Percentiles rank a stretch among this genome's conserved stretches.
These are phyloP conservation scores for Trypanosoma brucei DNA, from an alignment of 208 protist species.

Conservation along the genomic window DNA sequence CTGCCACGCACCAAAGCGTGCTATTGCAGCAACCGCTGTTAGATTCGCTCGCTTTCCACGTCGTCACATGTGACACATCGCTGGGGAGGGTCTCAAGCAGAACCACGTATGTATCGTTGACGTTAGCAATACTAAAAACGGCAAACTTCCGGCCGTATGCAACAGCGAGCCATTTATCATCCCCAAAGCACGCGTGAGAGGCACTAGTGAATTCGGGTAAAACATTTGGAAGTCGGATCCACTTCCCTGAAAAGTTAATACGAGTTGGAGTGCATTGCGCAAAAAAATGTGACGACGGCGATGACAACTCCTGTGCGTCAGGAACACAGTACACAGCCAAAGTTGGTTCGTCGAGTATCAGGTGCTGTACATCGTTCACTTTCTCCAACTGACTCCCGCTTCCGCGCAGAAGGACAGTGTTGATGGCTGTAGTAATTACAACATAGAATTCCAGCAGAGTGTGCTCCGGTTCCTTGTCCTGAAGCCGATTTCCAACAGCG, in stretches of 20 bases:
- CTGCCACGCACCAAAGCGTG: constrained; percentile 11
- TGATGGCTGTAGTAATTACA: constrained; percentile 9
- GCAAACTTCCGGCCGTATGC: constrained; percentile 1
- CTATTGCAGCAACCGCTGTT: neutral
- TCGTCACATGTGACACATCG: constrained; percentile 22
- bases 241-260: constrained; percentile 8
- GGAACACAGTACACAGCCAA: constrained; percentile 8
- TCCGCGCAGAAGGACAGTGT: constrained; percentile 9
- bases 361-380: neutral
- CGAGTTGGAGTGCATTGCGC: constrained; percentile 16
- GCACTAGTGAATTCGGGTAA: constrained; percentile 5
- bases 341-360: constrained; percentile 23
- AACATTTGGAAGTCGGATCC: constrained; percentile 3
- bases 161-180: constrained; percentile 14
- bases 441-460: constrained; percentile 5
- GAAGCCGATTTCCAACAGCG: neutral
- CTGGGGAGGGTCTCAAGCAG: constrained; percentile 3
- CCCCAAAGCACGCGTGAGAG: constrained; percentile 20
- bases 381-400: neutral
- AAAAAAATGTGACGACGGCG: constrained; percentile 3
- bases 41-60: neutral
- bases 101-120: neutral
- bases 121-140: constrained; percentile 1
- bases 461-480: neutral
- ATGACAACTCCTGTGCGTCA: neutral